These are phyloP conservation scores for Yamadazyma triangularis DNA, from an alignment of 1,139 yeast species.

Conservation along the genomic window DNA sequence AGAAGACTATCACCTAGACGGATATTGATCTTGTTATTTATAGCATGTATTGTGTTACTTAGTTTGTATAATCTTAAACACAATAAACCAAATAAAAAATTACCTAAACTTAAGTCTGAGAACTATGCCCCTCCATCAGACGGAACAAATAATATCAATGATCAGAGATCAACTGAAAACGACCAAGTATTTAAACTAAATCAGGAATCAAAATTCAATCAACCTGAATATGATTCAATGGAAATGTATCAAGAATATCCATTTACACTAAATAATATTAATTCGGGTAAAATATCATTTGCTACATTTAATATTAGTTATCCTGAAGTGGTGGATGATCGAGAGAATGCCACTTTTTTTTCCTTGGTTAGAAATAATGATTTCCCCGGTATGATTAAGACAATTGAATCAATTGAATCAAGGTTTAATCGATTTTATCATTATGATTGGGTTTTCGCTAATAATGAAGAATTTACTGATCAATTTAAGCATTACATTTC, in stretches of 20 bases:
- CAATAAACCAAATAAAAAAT: too few relatives aligned
- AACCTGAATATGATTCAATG: not conserved
- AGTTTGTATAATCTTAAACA: not conserved
- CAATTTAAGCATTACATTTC: conserved; percentile 51
- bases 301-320: not conserved
- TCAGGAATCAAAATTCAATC: too few relatives aligned
- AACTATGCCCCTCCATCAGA: not conserved
- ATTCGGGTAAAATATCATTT: not conserved
- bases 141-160: too few relatives aligned
- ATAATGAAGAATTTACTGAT: conserved; percentile 65
- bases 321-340: conserved; percentile 1
- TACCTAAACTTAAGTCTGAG: not conserved
- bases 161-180: too few relatives aligned
- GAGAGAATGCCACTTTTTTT: conserved; percentile 57
- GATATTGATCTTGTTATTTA: not conserved
- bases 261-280: not conserved
- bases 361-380: conserved; percentile 74
- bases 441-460: conserved; percentile 84
- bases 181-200: too few relatives aligned
- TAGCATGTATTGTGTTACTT: not conserved
- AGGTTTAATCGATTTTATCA: conserved; percentile 85
- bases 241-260: not conserved
- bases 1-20: not conserved
- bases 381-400: conserved; percentile 57
- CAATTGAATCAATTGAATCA: conserved; percentile 68